phyloP scores from a whole-genome alignment of 1,139 yeast genomes.

The Geotrichum europaeum region DNA sequence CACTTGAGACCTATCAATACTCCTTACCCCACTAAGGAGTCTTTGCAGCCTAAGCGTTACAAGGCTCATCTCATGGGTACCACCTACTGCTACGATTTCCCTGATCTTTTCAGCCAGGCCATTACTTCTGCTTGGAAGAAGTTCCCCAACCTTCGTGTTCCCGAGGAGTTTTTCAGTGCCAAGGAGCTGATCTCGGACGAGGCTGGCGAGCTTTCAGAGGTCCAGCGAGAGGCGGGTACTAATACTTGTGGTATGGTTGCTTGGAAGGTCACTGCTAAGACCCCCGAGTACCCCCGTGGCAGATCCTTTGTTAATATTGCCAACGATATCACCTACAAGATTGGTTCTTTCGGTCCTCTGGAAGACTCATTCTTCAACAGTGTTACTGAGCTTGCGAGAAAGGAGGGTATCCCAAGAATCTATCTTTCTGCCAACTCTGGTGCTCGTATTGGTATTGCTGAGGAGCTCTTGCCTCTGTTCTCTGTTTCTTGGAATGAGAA shows the following conservation, averaged over 20 bases:
- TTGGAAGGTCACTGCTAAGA: constrained; percentile 81
- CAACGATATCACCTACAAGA: constrained; percentile 93
- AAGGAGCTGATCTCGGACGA: constrained; percentile 77
- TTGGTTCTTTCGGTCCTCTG: constrained; percentile 98
- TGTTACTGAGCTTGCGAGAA: constrained; percentile 87
- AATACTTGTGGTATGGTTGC: constrained; percentile 97
- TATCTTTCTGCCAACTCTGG: constrained; percentile 97
- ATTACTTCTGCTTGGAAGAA: constrained; percentile 79
- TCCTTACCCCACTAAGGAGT: constrained; percentile 96
- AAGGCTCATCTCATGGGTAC: constrained; percentile 98
- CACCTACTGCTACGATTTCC: constrained; percentile 96
- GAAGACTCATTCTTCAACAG: constrained; percentile 88
- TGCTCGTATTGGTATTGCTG: constrained; percentile 97
- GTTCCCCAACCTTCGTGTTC: constrained; percentile 45
- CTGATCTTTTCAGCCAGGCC: constrained; percentile 95
- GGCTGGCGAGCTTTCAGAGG: constrained; percentile 71
- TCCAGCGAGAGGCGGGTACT: constrained; percentile 92
- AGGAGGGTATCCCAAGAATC: constrained; percentile 87
- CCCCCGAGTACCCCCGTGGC: constrained; percentile 96
- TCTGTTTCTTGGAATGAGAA: constrained; percentile 90
- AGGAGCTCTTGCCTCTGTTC: constrained; percentile 82
- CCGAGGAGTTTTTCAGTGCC: constrained; percentile 72
- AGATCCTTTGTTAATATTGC: constrained; percentile 90
- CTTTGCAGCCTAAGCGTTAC: constrained; percentile 96
- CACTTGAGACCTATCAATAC: constrained; percentile 92